Base-by-base conservation (phyloP, 768 basidiomycete genomes). In the Boletus patriciae region DNA sequence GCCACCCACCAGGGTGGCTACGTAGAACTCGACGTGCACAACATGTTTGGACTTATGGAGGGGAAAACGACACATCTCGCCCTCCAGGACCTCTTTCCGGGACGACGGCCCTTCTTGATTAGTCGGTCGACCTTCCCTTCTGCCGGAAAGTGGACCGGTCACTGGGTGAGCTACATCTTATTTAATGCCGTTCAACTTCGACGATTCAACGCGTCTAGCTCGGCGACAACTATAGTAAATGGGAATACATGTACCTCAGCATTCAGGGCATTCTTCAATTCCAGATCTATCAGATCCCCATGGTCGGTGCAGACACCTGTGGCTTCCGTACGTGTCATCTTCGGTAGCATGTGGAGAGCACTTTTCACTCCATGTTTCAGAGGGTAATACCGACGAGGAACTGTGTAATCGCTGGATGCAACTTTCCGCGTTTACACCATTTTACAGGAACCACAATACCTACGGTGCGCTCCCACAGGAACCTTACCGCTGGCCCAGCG, bases 361-460 rank as follows among this genome's bases (percentile, higher is more conserved):
- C 46, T 56, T 45, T 43, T 40, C 13, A 54, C 29, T 3, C n/a
- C 18, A 71, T 25, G 2, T 16, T 12, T 36, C 44, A 65, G 61
- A 38, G 58, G 81, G 78, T 1, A 89, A 90, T 68, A 84, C 84
- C 4, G 81, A 88, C 62, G 89, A 91, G 68, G 88, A 90, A 65
- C 77, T 92, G 12, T 87, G 87, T 70, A 85, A 84, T 60, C 80
- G 90, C n/a, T 92, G 90, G 90, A 90, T 89, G 87, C 83, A 85
- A 69, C 77, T 90, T 16, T 80, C 86, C 8, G 89, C 88, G 1
- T 90, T 91, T 68, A 79, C 80, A 41, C 89, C 88, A 7, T 92
- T 92, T 76, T 90, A 83, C 69, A 76, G 90, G 48, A 91, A 91
- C 68, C 90, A 91, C 67, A 88, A 88, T 57, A 68, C 77, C 41